Evolutionary conservation across 176 grass and related monocot genomes (phyloP).

Genomic region (Canna indica): DNA sequence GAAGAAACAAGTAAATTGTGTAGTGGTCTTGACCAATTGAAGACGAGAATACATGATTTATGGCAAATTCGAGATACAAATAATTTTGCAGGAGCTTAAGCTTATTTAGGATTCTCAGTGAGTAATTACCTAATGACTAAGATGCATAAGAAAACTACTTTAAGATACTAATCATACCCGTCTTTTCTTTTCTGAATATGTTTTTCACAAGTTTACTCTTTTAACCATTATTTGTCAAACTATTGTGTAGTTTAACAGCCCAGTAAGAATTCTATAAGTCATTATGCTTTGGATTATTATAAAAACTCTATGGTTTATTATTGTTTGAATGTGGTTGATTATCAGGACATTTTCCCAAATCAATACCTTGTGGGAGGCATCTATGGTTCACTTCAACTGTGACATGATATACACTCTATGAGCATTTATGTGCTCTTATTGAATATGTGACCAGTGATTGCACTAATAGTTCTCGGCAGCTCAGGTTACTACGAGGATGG

Average conservation of each 20-base stretch:
- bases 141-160: too few relatives aligned
- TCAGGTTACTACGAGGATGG: too few relatives aligned
- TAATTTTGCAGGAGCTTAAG: background rate
- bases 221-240: background rate
- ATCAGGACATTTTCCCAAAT: background rate
- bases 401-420: background rate
- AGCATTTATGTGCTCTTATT: background rate
- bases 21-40: conserved; percentile 1
- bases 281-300: background rate
- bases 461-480: too few relatives aligned
- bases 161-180: too few relatives aligned
- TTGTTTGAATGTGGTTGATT: background rate
- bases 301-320: background rate
- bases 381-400: too few relatives aligned
- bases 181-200: too few relatives aligned
- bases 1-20: background rate
- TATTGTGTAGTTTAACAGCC: background rate
- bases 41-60: background rate
- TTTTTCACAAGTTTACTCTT: too few relatives aligned
- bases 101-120: background rate
- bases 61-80: background rate
- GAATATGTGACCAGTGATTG: too few relatives aligned
- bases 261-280: background rate
- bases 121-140: background rate
- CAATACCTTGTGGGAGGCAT: background rate